These are phyloP conservation scores for Cyclotella cryptica DNA, from an alignment of 108 stramenopile species.

Conservation along the genomic window DNA sequence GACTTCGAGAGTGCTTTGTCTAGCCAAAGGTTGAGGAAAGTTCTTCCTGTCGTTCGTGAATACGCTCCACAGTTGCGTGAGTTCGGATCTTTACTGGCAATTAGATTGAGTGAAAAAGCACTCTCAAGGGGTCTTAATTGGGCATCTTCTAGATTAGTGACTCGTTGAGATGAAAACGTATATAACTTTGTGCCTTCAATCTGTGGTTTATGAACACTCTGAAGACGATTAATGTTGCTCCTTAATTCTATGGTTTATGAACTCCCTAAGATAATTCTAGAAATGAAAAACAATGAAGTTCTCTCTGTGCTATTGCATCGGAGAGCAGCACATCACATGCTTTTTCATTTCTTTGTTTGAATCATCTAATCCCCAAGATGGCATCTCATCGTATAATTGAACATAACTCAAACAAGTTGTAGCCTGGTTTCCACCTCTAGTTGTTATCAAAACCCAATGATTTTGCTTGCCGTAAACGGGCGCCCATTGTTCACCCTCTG, in stretches of 20 bases:
- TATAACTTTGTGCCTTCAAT: not conserved
- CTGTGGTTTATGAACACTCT: not conserved
- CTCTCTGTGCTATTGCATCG: slow-evolving; percentile 7
- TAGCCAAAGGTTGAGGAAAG: slow-evolving; percentile 60
- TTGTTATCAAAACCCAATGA: slow-evolving; percentile 36
- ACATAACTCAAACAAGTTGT: slow-evolving; percentile 36
- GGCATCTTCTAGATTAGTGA: slow-evolving; percentile 55
- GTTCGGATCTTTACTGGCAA: slow-evolving; percentile 71
- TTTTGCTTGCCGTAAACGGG: slow-evolving; percentile 39
- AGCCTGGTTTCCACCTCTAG: slow-evolving; percentile 13
- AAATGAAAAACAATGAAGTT: no score
- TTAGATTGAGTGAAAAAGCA: slow-evolving; percentile 74
- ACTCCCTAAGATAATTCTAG: no score
- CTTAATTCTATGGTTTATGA: not conserved
- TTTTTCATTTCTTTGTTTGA: slow-evolving; percentile 47
- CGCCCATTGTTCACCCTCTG: slow-evolving; percentile 46
- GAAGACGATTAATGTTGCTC: not conserved
- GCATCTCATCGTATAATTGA: slow-evolving; percentile 37
- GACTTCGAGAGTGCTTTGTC: slow-evolving; percentile 72
- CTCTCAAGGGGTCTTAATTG: slow-evolving; percentile 76
- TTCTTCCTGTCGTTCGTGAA: slow-evolving; percentile 80
- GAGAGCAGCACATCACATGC: slow-evolving; percentile 55
- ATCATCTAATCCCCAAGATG: slow-evolving; percentile 44
- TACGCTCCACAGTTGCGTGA: slow-evolving; percentile 77
- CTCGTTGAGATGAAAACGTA: not conserved